Conservation (phyloP, 768 basidiomycete genomes). For the Scleroderma citrinum region DNA sequence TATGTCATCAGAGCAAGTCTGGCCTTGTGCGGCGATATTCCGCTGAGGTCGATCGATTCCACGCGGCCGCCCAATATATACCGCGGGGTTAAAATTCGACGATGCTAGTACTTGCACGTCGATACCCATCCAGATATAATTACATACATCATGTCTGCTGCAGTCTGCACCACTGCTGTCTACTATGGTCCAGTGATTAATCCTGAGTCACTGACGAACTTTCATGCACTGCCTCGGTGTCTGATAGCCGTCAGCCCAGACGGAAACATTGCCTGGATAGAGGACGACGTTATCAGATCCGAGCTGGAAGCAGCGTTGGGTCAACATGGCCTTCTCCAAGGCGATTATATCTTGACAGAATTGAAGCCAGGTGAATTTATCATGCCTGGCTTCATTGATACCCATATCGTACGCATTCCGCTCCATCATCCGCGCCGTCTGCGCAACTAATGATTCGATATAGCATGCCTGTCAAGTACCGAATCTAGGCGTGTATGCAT, state of each 20-base stretch:
- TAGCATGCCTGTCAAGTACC: slow-evolving; percentile 39
- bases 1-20: no score
- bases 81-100: no score
- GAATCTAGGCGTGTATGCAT: slow-evolving; percentile 32
- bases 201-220: slow-evolving; percentile 39
- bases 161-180: background rate
- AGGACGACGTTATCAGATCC: slow-evolving; percentile 21
- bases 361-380: background rate
- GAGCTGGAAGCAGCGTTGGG: background rate
- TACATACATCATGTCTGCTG: no score
- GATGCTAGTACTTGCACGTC: no score
- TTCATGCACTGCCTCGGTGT: slow-evolving; percentile 44
- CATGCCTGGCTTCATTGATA: no score
- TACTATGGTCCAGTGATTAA: slow-evolving; percentile 58
- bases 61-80: no score
- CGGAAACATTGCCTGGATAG: slow-evolving; percentile 69
- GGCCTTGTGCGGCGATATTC: no score
- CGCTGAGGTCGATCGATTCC: no score
- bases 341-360: background rate
- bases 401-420: no score
- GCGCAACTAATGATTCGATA: background rate
- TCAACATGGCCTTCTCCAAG: background rate
- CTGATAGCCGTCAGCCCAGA: slow-evolving; percentile 46
- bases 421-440: background rate
- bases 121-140: no score